Evolutionary conservation across 139 green algal genomes (phyloP).

Genomic region (Coelastrella sp.): DNA sequence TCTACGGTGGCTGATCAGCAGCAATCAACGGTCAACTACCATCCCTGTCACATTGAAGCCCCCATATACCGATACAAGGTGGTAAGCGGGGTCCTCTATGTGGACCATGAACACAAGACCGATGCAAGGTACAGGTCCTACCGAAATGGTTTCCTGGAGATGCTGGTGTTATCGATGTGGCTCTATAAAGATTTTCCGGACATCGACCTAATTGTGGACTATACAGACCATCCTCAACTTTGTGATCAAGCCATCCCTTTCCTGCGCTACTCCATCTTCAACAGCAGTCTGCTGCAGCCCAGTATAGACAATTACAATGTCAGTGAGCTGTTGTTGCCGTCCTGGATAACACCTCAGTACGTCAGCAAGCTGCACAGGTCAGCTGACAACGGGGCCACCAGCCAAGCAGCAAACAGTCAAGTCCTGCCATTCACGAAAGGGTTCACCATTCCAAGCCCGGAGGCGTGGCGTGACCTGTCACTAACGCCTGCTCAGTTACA

Average conservation of each 20-base stretch:
- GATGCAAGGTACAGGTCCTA: slow-evolving; percentile 28
- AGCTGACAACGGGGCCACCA: neutral
- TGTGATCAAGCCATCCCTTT: slow-evolving; percentile 33
- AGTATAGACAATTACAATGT: slow-evolving; percentile 9
- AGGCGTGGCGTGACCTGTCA: slow-evolving; percentile 16
- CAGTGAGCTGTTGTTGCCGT: slow-evolving; percentile 20
- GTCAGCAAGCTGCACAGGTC: neutral
- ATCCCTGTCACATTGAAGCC: neutral
- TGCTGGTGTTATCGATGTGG: slow-evolving; percentile 26
- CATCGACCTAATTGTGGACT: slow-evolving; percentile 20
- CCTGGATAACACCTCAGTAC: slow-evolving; percentile 3
- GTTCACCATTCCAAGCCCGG: slow-evolving; percentile 41
- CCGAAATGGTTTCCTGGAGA: slow-evolving; percentile 8
- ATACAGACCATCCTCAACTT: slow-evolving; percentile 35
- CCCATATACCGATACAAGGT: slow-evolving; percentile 30
- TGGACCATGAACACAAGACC: neutral
- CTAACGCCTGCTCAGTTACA: slow-evolving; percentile 1
- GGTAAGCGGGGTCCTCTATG: neutral
- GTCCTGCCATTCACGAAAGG: neutral
- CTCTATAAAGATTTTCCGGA: slow-evolving; percentile 36
- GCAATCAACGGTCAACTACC: neutral
- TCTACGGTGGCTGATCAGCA: neutral
- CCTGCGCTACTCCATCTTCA: slow-evolving; percentile 37
- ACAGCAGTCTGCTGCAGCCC: neutral
- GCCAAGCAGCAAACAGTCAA: neutral